Percentiles rank a stretch among this genome's conserved stretches.
These are phyloP conservation scores for Pharnaceum exiguum DNA, from an alignment of 148 eudicot genomes.

Conservation along the genomic window DNA sequence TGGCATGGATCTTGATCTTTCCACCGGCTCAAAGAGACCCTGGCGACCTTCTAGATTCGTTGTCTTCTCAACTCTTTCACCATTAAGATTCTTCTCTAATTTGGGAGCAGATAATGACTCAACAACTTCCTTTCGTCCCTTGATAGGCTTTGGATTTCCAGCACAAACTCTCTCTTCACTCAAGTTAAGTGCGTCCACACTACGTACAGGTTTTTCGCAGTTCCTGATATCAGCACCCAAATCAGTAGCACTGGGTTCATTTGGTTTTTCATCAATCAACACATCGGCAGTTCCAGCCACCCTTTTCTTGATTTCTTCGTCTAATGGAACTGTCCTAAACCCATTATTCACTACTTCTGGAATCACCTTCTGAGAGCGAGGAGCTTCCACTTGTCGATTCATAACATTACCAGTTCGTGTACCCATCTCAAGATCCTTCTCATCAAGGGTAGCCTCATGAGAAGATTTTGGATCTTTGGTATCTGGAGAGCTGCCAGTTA, in stretches of 20 bases:
- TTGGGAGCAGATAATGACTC: conserved; percentile 16
- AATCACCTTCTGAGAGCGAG: conserved; percentile 14
- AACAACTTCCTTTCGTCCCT: conserved; percentile 19
- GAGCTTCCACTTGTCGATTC: conserved; percentile 14
- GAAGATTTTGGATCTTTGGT: conserved; percentile 22
- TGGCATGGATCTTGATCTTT: conserved; percentile 19
- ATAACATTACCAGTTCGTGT: conserved; percentile 7
- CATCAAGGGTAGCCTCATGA: conserved; percentile 20
- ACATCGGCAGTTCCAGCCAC: conserved; percentile 23
- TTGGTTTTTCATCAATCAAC: conserved; percentile 19
- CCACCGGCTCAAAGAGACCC: conserved; percentile 14
- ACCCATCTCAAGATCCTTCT: conserved; percentile 10
- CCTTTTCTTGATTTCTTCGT: conserved; percentile 18
- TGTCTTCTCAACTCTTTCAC: conserved; percentile 26
- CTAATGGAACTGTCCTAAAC: conserved; percentile 7
- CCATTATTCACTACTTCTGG: conserved; percentile 13
- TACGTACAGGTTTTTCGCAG: conserved; percentile 11
- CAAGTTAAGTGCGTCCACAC: conserved; percentile 16
- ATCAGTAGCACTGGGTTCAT: conserved; percentile 15
- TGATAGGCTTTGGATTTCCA: conserved; percentile 10
- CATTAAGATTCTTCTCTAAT: conserved; percentile 12
- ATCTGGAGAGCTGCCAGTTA: conserved; percentile 15
- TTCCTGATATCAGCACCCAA: conserved; percentile 20
- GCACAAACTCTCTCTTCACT: conserved; percentile 22
- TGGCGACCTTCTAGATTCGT: conserved; percentile 18